Evolutionary conservation across 148 eudicot species (phyloP).

Genomic region (Arctostaphylos glauca): DNA sequence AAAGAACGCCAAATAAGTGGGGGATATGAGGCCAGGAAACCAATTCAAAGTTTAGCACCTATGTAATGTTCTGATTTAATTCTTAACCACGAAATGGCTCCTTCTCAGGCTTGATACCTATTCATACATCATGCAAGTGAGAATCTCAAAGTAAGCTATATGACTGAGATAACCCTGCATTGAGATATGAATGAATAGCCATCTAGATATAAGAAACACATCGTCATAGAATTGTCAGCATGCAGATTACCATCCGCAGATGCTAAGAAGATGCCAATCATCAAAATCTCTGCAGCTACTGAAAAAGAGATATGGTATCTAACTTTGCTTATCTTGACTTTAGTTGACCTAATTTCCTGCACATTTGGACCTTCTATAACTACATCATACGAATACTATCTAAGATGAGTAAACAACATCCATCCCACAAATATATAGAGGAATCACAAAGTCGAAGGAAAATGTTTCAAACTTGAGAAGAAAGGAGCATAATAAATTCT

Average conservation of each 20-base stretch:
- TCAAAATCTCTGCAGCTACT: background rate
- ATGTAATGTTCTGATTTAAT: background rate
- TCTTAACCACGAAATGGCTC: too few relatives aligned
- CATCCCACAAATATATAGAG: background rate
- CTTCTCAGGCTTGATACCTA: too few relatives aligned
- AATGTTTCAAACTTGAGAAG: background rate
- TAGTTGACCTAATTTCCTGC: conserved; percentile 7
- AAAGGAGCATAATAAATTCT: conserved; percentile 8
- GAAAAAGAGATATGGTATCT: background rate
- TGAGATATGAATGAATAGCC: background rate
- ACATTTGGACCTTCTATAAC: background rate
- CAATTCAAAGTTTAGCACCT: background rate
- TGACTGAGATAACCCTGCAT: background rate
- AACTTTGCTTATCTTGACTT: background rate
- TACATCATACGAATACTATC: background rate
- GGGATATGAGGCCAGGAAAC: conserved; percentile 1
- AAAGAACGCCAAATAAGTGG: background rate
- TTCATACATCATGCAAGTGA: background rate
- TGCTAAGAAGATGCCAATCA: background rate
- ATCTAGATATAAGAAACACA: background rate
- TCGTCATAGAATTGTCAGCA: background rate
- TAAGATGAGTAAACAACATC: background rate
- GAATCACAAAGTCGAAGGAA: background rate
- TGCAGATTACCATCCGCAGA: background rate
- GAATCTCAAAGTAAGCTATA: conserved; percentile 11